Evolutionary conservation across 2,329 filamentous ascomycete genomes (phyloP).

Genomic region (Nannizziopsis barbatae): DNA sequence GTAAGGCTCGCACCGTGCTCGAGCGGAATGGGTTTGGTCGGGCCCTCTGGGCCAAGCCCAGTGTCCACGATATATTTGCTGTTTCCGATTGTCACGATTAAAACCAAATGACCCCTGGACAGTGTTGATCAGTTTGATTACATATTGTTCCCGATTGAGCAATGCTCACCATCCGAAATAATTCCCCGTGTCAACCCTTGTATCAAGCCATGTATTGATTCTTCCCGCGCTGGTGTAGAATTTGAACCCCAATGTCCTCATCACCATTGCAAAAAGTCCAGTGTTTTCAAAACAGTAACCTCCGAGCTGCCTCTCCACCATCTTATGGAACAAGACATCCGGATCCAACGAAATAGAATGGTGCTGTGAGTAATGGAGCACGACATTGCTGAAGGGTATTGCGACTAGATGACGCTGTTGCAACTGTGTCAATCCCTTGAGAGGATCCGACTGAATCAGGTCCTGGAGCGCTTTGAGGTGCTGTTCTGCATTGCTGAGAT

Average conservation of each 20-base stretch:
- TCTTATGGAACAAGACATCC: slow-evolving; percentile 42
- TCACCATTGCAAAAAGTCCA: slow-evolving; percentile 40
- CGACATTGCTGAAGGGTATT: slow-evolving; percentile 48
- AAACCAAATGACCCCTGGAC: slow-evolving; percentile 45
- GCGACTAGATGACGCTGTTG: slow-evolving; percentile 37
- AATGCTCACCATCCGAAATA: slow-evolving; percentile 40
- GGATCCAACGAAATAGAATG: slow-evolving; percentile 41
- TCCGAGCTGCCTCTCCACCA: slow-evolving; percentile 41
- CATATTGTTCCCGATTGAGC: not conserved
- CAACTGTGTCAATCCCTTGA: slow-evolving; percentile 25
- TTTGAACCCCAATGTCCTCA: slow-evolving; percentile 42
- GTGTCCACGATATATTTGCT: slow-evolving; percentile 45
- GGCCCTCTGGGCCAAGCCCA: slow-evolving; percentile 53
- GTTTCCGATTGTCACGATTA: slow-evolving; percentile 46
- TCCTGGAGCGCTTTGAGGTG: slow-evolving; percentile 22
- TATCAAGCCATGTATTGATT: slow-evolving; percentile 28
- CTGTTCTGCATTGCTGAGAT: slow-evolving; percentile 13
- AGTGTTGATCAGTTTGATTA: not conserved
- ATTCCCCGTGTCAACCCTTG: slow-evolving; percentile 26
- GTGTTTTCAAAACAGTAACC: slow-evolving; percentile 55
- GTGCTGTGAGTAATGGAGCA: slow-evolving; percentile 44
- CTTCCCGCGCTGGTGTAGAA: slow-evolving; percentile 48
- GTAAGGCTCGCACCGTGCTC: slow-evolving; percentile 30
- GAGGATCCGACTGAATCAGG: slow-evolving; percentile 22
- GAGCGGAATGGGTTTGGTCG: slow-evolving; percentile 48